A percentile compares a stretch with the other conserved stretches of the same genome.
Evolutionary conservation across 2,329 filamentous ascomycete species (phyloP).

Genomic region (Verticillium longisporum): DNA sequence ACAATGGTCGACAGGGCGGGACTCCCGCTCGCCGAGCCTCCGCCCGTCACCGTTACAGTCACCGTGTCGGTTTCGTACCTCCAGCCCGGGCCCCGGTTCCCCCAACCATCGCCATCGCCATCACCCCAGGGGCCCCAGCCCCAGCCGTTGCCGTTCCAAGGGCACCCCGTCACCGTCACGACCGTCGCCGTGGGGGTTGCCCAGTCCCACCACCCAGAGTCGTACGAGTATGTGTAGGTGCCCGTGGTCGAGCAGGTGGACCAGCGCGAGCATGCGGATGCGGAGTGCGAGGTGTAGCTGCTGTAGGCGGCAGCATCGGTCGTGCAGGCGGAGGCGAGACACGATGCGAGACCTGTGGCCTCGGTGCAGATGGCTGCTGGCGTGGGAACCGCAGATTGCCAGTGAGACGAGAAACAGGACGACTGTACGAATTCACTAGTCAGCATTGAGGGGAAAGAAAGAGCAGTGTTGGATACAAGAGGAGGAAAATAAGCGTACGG

Average conservation of each 20-base stretch:
- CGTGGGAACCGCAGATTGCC: slow-evolving; percentile 13
- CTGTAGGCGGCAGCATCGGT: slow-evolving; percentile 9
- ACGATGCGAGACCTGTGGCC: slow-evolving; percentile 10
- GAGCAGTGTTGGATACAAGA: neutral
- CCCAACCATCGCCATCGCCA: slow-evolving; percentile 11
- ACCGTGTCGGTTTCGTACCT: slow-evolving; percentile 14
- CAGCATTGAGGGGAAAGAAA: neutral
- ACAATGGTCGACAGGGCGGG: slow-evolving; percentile 4
- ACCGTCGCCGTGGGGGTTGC: slow-evolving; percentile 7
- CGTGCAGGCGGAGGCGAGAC: slow-evolving; percentile 15
- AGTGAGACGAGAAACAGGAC: slow-evolving; percentile 18
- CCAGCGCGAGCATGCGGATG: slow-evolving; percentile 15
- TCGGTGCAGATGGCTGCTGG: slow-evolving; percentile 15
- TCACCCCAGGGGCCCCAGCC: slow-evolving; percentile 13
- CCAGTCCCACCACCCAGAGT: slow-evolving; percentile 6
- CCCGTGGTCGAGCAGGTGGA: slow-evolving; percentile 13
- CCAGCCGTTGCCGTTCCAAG: slow-evolving; percentile 14
- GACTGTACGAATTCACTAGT: neutral
- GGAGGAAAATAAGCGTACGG: neutral
- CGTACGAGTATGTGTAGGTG: slow-evolving; percentile 17
- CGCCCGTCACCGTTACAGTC: slow-evolving; percentile 12
- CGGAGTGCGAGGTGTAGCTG: slow-evolving; percentile 13
- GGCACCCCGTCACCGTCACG: slow-evolving; percentile 18
- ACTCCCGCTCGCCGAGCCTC: neutral
- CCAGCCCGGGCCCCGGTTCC: slow-evolving; percentile 13